Conservation (phyloP, 73 alveolate species). For the Halteria grandinella region DNA sequence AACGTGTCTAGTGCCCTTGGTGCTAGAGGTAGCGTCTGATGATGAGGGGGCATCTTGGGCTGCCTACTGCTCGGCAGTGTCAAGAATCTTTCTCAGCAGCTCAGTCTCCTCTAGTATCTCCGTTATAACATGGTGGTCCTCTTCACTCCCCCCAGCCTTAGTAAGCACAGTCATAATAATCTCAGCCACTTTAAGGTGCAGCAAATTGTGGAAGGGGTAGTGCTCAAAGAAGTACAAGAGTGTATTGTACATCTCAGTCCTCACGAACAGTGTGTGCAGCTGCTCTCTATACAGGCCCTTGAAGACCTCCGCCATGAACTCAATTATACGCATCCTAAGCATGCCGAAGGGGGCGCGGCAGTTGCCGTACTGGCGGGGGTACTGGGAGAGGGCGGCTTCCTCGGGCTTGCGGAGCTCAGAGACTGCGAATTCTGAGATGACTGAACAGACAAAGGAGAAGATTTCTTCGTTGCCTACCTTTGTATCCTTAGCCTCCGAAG, state of each 20-base stretch:
- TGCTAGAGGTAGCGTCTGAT: too few relatives aligned
- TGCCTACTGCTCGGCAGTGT: constrained; percentile 15
- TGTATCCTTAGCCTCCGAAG: neutral
- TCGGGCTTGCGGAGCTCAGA: constrained; percentile 29
- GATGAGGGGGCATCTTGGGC: too few relatives aligned
- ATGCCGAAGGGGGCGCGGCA: constrained; percentile 39
- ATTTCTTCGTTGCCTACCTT: constrained; percentile 25
- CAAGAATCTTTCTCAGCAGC: constrained; percentile 19
- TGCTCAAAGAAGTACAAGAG: constrained; percentile 20
- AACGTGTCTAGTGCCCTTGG: too few relatives aligned
- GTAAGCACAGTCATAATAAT: constrained; percentile 9
- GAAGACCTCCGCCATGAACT: constrained; percentile 9
- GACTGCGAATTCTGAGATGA: neutral
- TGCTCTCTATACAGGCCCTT: constrained; percentile 20
- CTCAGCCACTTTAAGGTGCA: constrained; percentile 17
- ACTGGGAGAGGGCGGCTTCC: neutral
- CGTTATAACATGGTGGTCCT: constrained; percentile 1
- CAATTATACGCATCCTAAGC: constrained; percentile 36
- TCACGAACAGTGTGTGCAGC: too few relatives aligned
- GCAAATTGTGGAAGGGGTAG: constrained; percentile 42
- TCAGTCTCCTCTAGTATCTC: constrained; percentile 18
- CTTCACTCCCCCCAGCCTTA: constrained; percentile 2
- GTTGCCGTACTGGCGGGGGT: neutral
- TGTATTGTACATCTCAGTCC: constrained; percentile 26
- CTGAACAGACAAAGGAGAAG: neutral